A percentile compares a stretch with the other conserved stretches of the same genome.
phyloP scores from a whole-genome alignment of 257 asterid genomes.

The Henckelia pumila region DNA sequence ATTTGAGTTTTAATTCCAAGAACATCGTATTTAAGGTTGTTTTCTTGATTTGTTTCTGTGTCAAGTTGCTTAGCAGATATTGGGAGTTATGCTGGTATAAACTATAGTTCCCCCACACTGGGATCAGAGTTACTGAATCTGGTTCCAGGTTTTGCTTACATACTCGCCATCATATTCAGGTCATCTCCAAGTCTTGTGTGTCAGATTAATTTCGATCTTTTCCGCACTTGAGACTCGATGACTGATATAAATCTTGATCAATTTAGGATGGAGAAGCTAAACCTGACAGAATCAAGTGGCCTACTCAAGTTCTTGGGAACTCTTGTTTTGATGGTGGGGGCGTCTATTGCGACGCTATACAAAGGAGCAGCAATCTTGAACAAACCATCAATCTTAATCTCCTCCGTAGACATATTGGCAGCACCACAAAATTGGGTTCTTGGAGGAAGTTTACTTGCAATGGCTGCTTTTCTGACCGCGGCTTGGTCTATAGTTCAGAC shows the following conservation, averaged over 20 bases:
- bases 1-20: not conserved
- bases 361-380: conserved; percentile 44
- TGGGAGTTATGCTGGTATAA: conserved; percentile 54
- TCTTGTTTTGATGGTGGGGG: conserved; percentile 41
- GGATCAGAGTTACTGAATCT: conserved; percentile 51
- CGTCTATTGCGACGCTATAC: conserved; percentile 45
- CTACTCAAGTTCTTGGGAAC: conserved; percentile 41
- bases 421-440: conserved; percentile 43
- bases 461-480: conserved; percentile 43
- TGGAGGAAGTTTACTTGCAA: conserved; percentile 43
- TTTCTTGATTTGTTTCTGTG: conserved; percentile 3
- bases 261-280: conserved; percentile 44
- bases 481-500: conserved; percentile 55
- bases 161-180: conserved; percentile 62
- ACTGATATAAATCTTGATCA: not conserved
- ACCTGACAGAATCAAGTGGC: conserved; percentile 35
- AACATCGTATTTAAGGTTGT: not conserved
- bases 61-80: conserved; percentile 47
- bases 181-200: conserved; percentile 15
- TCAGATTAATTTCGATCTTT: conserved; percentile 25
- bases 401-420: conserved; percentile 9
- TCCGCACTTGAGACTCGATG: not conserved
- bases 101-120: conserved; percentile 55
- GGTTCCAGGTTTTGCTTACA: conserved; percentile 57
- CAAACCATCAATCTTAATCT: conserved; percentile 18